Evolutionary conservation across 2,329 filamentous ascomycete genomes (phyloP), one percentile per base, ranked within the genome.

Genomic region (Phaeosphaeriaceae sp.): DNA sequence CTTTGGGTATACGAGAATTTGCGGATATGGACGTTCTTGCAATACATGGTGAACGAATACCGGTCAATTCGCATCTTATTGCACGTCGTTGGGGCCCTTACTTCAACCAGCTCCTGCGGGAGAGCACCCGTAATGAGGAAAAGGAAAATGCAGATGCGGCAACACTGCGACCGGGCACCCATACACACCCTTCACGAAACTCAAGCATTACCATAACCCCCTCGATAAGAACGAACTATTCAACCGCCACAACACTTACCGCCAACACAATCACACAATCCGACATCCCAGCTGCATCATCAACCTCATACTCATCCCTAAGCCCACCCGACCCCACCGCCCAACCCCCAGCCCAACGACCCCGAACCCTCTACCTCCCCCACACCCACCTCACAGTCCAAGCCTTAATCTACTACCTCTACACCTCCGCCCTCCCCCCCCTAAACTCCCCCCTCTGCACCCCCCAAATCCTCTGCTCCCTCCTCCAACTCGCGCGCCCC

Each of bases 21-120:
- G 84, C 91, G 2, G 94, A 99, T 64, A 99, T 99, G 94, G 94
- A 97, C 66, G 90, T 99, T 50, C 80, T 97, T 21, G 94, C 93
- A 43, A 87, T 96, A 34, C 89, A 89, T 16, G 93, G 93, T 17
- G 93, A 97, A 70, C 85, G 92, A 15, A 91, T 97, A 59, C 91
- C 94, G 0, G 89, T 97, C 60, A 99, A 96, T 73, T 97, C 94
- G 6, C 86, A 92, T 48, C 84, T 99, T 13, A 82, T 97, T 13
- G 88, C 89, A 8, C 84, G 91, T 21, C 82, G 94, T 67, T 99
- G 94, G 94, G 94, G 94, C 0, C 91, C 92, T 0, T 97, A 96
- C 70, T 97, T 99, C 75, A 91, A 96, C 47, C 90, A 96, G 68
- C 81, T 99, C 1, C 80, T 97, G 8, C 85, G 89, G 21, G 92